phyloP scores from a whole-genome alignment of 2,329 filamentous ascomycete genomes.

The Aurifilum marmelostoma region DNA sequence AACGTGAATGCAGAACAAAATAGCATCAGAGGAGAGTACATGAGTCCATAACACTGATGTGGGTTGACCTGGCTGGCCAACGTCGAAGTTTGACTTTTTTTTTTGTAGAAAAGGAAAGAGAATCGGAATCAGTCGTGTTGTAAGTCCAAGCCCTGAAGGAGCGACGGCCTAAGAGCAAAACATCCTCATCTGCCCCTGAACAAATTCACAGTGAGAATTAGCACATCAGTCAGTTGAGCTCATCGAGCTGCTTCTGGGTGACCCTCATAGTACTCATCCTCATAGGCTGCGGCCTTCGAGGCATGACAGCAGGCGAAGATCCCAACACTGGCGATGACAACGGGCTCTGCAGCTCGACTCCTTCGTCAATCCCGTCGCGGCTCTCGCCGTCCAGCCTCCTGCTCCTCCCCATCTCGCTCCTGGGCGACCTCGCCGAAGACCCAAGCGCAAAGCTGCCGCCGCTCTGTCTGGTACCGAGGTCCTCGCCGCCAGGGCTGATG shows the following conservation, averaged over 20 bases:
- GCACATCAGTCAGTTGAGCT: conserved; percentile 14
- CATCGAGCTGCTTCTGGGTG: conserved; percentile 16
- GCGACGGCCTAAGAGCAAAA: not conserved
- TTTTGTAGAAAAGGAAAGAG: not conserved
- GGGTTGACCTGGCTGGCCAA: not conserved
- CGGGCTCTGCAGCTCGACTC: conserved; percentile 23
- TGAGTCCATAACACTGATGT: not conserved
- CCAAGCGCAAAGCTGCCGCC: conserved; percentile 24
- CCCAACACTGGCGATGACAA: not conserved
- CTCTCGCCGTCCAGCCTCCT: conserved; percentile 23
- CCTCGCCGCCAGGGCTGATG: conserved; percentile 7
- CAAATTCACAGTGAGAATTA: no score
- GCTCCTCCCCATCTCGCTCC: conserved; percentile 27
- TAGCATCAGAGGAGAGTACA: not conserved
- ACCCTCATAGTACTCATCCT: conserved; percentile 25
- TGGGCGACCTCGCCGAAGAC: conserved; percentile 16
- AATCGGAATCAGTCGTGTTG: not conserved
- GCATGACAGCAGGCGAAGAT: not conserved
- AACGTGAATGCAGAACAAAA: no score
- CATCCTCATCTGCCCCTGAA: not conserved
- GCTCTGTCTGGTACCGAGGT: conserved; percentile 8
- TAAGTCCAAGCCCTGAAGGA: not conserved
- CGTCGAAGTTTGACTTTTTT: no score
- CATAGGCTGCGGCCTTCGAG: conserved; percentile 10
- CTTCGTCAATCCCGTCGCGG: conserved; percentile 5